phyloP scores from a whole-genome alignment of 164 flowering plant genomes.

The Liriodendron chinense region DNA sequence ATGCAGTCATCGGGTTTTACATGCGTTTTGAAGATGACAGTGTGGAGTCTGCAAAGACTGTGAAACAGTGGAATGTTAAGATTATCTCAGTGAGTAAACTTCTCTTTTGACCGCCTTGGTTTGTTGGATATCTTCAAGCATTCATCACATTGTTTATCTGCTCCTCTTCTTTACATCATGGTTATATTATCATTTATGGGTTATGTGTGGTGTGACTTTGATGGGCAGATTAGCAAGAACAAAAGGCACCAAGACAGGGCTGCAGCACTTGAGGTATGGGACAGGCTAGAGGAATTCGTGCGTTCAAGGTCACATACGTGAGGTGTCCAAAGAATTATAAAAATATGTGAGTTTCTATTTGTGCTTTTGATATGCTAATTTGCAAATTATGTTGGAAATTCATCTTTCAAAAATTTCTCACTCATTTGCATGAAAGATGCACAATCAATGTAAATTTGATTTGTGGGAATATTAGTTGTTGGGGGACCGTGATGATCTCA shows the following conservation, averaged over 20 bases:
- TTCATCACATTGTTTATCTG: background rate
- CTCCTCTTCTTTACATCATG: background rate
- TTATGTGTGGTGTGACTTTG: background rate
- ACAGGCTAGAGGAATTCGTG: slow-evolving; percentile 83
- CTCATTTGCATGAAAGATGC: background rate
- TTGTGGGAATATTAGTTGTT: background rate
- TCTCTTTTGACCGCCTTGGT: slow-evolving; percentile 1
- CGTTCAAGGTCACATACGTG: slow-evolving; percentile 84
- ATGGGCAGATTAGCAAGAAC: slow-evolving; percentile 89
- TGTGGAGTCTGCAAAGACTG: slow-evolving; percentile 92
- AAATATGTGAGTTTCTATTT: background rate
- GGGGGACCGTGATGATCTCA: background rate
- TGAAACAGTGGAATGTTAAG: slow-evolving; percentile 99
- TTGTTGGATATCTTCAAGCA: slow-evolving; percentile 1
- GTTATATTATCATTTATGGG: background rate
- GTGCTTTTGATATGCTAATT: background rate
- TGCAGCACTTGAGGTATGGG: slow-evolving; percentile 99
- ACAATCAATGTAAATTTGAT: background rate
- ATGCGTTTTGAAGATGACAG: slow-evolving; percentile 99
- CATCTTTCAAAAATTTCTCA: background rate
- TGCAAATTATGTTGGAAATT: slow-evolving; percentile 1
- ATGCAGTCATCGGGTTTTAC: slow-evolving; percentile 90
- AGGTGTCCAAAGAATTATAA: slow-evolving; percentile 8
- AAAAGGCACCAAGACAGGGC: slow-evolving; percentile 97
- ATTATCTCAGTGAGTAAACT: slow-evolving; percentile 76